Conservation (phyloP, 192 early-diverging fungal species). For the Coemansia sp. region DNA sequence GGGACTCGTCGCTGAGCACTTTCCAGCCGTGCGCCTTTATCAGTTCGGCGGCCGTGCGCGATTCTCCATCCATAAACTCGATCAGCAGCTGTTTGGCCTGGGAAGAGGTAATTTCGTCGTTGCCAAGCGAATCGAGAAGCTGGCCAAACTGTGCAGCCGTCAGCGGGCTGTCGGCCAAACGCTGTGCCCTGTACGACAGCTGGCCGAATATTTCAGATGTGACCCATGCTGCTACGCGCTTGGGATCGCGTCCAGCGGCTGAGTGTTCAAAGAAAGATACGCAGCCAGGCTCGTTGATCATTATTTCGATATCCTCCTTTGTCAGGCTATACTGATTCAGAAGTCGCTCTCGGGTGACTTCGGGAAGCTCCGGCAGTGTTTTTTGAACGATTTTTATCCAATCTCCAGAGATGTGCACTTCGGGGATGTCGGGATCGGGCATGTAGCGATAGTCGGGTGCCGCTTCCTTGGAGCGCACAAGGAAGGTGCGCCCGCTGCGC, state of each 20-base stretch:
- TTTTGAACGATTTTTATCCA: constrained; percentile 50
- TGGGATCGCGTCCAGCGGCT: constrained; percentile 22
- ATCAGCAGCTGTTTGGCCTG: constrained; percentile 70
- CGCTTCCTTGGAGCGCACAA: constrained; percentile 77
- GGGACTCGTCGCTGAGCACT: constrained; percentile 41
- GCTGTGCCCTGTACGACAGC: constrained; percentile 37
- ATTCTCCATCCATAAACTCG: constrained; percentile 65
- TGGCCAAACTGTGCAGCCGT: constrained; percentile 56
- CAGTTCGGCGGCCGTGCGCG: constrained; percentile 54
- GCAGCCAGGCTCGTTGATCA: constrained; percentile 72
- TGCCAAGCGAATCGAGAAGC: constrained; percentile 62
- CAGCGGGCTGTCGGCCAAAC: constrained; percentile 48
- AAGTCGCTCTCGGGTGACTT: constrained; percentile 58
- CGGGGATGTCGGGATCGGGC: constrained; percentile 65
- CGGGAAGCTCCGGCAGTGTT: constrained; percentile 72
- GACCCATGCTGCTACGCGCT: constrained; percentile 52
- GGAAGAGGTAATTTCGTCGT: constrained; percentile 58
- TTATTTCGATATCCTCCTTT: constrained; percentile 56
- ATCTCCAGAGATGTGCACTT: constrained; percentile 30
- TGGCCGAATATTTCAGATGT: constrained; percentile 56
- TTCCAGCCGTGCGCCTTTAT: constrained; percentile 62
- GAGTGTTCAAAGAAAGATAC: constrained; percentile 74
- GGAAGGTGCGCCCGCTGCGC: constrained; percentile 59
- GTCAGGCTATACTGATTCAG: constrained; percentile 59
- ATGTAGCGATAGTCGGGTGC: constrained; percentile 87